Percentiles rank a stretch among this genome's conserved stretches.
Conservation (phyloP, 345 rosid species). For the Sapria himalayana region DNA sequence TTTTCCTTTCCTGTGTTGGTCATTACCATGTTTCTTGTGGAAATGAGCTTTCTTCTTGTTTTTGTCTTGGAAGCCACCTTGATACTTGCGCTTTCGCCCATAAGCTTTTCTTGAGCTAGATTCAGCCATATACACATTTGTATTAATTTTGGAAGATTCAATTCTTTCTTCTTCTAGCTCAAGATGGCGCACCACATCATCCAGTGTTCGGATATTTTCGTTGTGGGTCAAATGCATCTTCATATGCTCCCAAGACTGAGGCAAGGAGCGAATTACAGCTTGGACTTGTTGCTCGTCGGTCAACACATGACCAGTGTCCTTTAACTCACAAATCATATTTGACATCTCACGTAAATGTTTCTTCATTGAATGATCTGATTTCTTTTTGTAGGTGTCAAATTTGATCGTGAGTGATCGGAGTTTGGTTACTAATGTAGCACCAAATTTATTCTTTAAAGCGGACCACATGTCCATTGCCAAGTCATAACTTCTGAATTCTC, state of each 20-base stretch:
- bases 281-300: not conserved
- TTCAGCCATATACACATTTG: not conserved
- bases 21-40: no score
- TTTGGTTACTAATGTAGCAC: not conserved
- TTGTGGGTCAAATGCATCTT: not conserved
- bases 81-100: not conserved
- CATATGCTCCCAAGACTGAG: not conserved
- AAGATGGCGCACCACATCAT: not conserved
- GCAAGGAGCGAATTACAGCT: not conserved
- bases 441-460: not conserved
- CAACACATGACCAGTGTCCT: not conserved
- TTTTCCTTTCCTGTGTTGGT: not conserved
- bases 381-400: no score
- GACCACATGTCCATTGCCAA: not conserved
- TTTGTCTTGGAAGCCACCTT: no score
- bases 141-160: not conserved
- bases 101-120: not conserved
- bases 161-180: not conserved
- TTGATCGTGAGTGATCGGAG: not conserved
- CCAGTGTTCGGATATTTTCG: not conserved
- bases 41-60: no score
- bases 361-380: not conserved
- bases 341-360: not conserved
- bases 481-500: not conserved
- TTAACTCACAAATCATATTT: not conserved